Conservation (phyloP, 257 asterid species). For the Plantago major region DNA sequence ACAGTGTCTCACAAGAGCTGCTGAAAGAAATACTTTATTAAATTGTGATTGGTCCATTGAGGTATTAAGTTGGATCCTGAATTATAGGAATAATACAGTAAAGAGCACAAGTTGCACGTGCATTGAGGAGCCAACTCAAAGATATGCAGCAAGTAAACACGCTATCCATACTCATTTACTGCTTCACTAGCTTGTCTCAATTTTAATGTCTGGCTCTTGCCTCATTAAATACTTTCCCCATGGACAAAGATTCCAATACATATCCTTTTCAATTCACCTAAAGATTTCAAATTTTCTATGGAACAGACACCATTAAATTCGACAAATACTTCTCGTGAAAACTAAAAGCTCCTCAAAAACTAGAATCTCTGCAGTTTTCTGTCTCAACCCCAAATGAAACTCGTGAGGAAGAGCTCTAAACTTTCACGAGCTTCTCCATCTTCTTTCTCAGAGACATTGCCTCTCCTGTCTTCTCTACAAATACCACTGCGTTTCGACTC, state of each 20-base stretch:
- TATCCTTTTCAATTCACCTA: no score
- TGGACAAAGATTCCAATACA: slow-evolving; percentile 11
- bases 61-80: slow-evolving; percentile 1
- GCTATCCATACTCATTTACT: neutral
- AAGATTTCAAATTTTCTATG: neutral
- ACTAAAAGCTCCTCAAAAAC: slow-evolving; percentile 25
- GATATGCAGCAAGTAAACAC: neutral
- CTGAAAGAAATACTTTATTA: no score
- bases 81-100: neutral
- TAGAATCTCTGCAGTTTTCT: slow-evolving; percentile 18
- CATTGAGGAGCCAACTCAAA: slow-evolving; percentile 16
- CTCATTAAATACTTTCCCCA: neutral
- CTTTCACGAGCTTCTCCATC: slow-evolving; percentile 65
- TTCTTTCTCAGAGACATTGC: slow-evolving; percentile 26
- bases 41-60: no score
- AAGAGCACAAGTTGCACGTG: slow-evolving; percentile 23
- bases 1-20: no score
- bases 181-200: no score
- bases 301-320: slow-evolving; percentile 19
- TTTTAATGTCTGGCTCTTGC: neutral
- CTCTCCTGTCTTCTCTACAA: slow-evolving; percentile 44
- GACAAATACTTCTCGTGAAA: slow-evolving; percentile 49
- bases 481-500: slow-evolving; percentile 34
- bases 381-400: slow-evolving; percentile 47
- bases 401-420: slow-evolving; percentile 84